phyloP scores from a whole-genome alignment of 2,329 filamentous ascomycete genomes.

The Claviceps cyperi region DNA sequence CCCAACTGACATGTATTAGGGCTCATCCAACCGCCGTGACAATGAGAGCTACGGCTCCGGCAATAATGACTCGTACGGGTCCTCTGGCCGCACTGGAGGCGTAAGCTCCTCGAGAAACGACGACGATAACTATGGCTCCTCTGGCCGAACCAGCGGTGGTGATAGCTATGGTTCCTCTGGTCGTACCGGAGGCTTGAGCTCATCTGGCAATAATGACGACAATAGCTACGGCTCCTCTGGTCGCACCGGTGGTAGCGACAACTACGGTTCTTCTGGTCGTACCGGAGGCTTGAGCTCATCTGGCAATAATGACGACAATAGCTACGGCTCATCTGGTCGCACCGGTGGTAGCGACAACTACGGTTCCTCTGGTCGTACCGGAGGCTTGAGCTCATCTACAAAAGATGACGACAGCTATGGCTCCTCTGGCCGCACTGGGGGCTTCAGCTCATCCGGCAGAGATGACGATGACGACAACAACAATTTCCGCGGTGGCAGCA shows the following conservation, averaged over 20 bases:
- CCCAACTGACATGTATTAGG: conserved; percentile 1
- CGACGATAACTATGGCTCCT: conserved; percentile 8
- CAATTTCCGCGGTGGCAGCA: conserved; percentile 23
- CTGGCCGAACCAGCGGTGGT: conserved; percentile 5
- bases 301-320: conserved; percentile 7
- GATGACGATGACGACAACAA: conserved; percentile 3
- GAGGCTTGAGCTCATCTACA: no score
- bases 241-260: background rate
- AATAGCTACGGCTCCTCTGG: conserved; percentile 4
- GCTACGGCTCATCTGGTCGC: conserved; percentile 9
- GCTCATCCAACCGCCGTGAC: conserved; percentile 10
- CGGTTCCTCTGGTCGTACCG: conserved; percentile 4
- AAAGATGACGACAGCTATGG: no score
- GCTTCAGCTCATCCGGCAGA: conserved; percentile 1
- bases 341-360: background rate
- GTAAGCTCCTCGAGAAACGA: background rate
- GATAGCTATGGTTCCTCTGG: conserved; percentile 10
- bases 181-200: no score
- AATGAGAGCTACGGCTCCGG: conserved; percentile 5
- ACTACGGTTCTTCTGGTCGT: background rate
- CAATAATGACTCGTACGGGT: conserved; percentile 10
- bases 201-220: background rate
- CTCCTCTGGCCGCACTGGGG: no score
- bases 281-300: conserved; percentile 3
- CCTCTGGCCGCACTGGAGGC: conserved; percentile 8